Base-by-base conservation (phyloP, 768 basidiomycete genomes). In the Polyporus arcularius region DNA sequence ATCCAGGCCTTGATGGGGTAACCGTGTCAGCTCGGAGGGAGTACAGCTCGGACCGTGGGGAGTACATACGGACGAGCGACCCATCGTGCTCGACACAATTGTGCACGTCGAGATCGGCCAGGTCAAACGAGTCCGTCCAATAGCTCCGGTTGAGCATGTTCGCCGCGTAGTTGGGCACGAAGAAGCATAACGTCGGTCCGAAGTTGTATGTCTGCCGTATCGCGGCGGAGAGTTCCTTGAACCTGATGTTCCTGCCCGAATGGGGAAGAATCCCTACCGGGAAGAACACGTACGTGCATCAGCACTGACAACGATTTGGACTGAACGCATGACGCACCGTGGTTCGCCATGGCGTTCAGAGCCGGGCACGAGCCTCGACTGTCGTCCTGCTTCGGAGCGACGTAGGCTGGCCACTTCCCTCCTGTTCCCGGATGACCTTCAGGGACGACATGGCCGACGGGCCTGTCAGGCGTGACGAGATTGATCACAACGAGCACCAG, bases 311-410 rank as follows among this genome's bases (percentile, higher is more conserved):
- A 38, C 3, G n/a, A 28, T 41, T 32, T 11, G 9, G 4, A 28
- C 16, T 51, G 11, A 18, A 6, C 28, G 39, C 16, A 15, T 30
- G 15, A 60, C 68, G 50, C 48, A 91, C 91, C 92, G 61, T 93
- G 91, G 70, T 93, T 93, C 7, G 91, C 89, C 83, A 94, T 77
- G 0, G 89, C 87, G 65, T 94, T 93, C 60, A 93, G 70, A 12
- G 82, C 89, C 1, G 90, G 90, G 64, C 90, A 92, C 1, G 86
- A 82, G 62, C 83, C 83, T 2, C 91, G 78, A 66, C 89, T 90
- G 65, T 92, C 90, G 1, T 82, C 83, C 9, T 84, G 79, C 58
- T 71, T 73, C 0, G 88, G 81, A 2, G 85, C 72, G 1, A 78
- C 73, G 67, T 80, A 91, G 67, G 86, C 83, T 0, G 90, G 89